These are phyloP conservation scores for Tuber microsphaerosporum DNA, from an alignment of 495 filamentous ascomycete species.

Conservation along the genomic window DNA sequence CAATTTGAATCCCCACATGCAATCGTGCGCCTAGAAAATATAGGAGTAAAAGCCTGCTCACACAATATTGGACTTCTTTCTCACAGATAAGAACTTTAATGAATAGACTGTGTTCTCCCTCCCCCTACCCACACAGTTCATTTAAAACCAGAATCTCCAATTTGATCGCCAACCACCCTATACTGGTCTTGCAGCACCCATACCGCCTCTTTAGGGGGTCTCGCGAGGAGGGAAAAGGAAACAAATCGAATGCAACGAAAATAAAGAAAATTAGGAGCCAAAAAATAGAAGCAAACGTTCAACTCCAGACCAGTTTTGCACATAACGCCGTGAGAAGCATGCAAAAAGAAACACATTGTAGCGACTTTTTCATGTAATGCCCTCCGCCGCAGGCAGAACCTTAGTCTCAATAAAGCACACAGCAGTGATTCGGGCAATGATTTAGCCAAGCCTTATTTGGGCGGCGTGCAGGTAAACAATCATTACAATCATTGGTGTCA, in stretches of 20 bases:
- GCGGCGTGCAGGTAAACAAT: conserved; percentile 20
- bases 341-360: conserved; percentile 33
- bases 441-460: conserved; percentile 21
- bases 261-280: conserved; percentile 26
- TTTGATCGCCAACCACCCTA: conserved; percentile 16
- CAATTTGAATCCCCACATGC: conserved; percentile 30
- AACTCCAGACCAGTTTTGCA: conserved; percentile 35
- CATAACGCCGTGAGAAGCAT: conserved; percentile 38
- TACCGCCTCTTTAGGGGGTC: conserved; percentile 27
- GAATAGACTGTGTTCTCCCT: conserved; percentile 28
- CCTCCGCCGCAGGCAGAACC: conserved; percentile 28
- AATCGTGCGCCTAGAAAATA: conserved; percentile 27
- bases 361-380: conserved; percentile 23
- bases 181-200: conserved; percentile 20
- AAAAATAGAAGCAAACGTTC: conserved; percentile 31
- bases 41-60: conserved; percentile 36
- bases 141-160: conserved; percentile 4
- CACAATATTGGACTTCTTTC: conserved; percentile 34
- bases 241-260: conserved; percentile 21
- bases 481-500: conserved; percentile 28
- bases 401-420: conserved; percentile 29
- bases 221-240: neutral
- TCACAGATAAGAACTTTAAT: conserved; percentile 36
- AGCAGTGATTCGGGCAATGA: conserved; percentile 30
- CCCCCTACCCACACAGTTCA: conserved; percentile 6